Evolutionary conservation across 192 early-diverging fungal genomes (phyloP).

Genomic region (Rhizophlyctis rosea): DNA sequence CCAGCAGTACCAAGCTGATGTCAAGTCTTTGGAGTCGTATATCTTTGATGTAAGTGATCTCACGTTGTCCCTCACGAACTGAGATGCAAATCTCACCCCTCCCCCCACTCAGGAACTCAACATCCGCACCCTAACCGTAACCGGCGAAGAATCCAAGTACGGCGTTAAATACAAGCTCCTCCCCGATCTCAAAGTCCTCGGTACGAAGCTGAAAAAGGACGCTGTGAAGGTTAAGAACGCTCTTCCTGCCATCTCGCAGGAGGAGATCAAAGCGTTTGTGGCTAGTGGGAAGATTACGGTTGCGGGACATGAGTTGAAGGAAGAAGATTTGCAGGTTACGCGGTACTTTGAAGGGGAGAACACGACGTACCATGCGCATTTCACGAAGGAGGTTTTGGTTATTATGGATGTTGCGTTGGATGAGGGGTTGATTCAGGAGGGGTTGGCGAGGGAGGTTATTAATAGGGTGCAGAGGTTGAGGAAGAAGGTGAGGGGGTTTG

Average conservation of each 20-base stretch:
- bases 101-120: conserved; percentile 77
- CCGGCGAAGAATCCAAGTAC: conserved; percentile 85
- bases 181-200: conserved; percentile 87
- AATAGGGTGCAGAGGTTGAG: conserved; percentile 95
- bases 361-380: conserved; percentile 70
- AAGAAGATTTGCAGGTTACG: conserved; percentile 77
- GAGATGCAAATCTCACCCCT: too few species aligned
- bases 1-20: conserved; percentile 82
- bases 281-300: conserved; percentile 63
- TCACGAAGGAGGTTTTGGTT: conserved; percentile 79
- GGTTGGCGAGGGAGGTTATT: conserved; percentile 88
- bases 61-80: not conserved
- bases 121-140: conserved; percentile 79
- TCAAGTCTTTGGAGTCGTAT: conserved; percentile 79
- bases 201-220: conserved; percentile 88
- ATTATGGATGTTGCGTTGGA: conserved; percentile 84
- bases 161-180: conserved; percentile 90
- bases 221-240: conserved; percentile 81
- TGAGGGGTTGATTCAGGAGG: conserved; percentile 81
- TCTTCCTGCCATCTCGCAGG: conserved; percentile 67
- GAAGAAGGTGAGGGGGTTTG: conserved; percentile 66
- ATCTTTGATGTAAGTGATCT: conserved; percentile 46
- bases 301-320: conserved; percentile 72
- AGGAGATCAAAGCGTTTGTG: conserved; percentile 81
- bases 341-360: conserved; percentile 74